Conservation (phyloP, 495 filamentous ascomycete species). For the Aspergillus bridgeri region DNA sequence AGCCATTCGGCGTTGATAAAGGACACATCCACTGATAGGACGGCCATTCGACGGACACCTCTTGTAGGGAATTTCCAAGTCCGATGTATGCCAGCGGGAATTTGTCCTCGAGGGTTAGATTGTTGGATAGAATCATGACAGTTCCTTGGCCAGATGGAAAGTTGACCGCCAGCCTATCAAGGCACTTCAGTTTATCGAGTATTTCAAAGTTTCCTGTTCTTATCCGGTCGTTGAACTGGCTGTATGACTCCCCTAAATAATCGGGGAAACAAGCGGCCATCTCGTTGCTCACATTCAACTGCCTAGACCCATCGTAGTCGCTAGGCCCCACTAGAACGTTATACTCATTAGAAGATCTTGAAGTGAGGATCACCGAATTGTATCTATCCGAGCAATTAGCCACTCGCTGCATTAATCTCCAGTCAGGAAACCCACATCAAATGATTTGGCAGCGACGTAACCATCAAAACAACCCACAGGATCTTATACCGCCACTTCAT, state of each 20-base stretch:
- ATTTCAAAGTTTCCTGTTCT: not conserved
- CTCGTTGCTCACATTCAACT: not conserved
- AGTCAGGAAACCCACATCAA: not conserved
- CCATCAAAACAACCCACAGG: conserved; percentile 20
- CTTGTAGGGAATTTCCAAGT: not conserved
- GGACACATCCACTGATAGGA: not conserved
- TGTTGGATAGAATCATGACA: not conserved
- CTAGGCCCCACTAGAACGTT: not conserved
- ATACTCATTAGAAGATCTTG: not conserved
- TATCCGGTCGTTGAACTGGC: not conserved
- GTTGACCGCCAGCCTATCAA: not conserved
- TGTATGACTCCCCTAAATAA: not conserved
- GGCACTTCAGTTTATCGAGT: not conserved
- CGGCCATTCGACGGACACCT: not conserved
- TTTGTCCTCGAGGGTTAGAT: not conserved
- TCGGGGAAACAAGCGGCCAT: not conserved
- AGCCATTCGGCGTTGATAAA: not conserved
- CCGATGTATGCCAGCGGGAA: not conserved
- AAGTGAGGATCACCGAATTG: not conserved
- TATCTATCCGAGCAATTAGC: not conserved
- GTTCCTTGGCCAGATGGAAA: not conserved
- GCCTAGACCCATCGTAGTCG: not conserved
- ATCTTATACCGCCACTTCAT: conserved; percentile 35
- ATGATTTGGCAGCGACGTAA: not conserved
- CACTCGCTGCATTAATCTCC: not conserved